A percentile compares a stretch with the other conserved stretches of the same genome.
Evolutionary conservation across 2,329 filamentous ascomycete genomes (phyloP).

Genomic region (Chrysoporthe deuterocubensis): DNA sequence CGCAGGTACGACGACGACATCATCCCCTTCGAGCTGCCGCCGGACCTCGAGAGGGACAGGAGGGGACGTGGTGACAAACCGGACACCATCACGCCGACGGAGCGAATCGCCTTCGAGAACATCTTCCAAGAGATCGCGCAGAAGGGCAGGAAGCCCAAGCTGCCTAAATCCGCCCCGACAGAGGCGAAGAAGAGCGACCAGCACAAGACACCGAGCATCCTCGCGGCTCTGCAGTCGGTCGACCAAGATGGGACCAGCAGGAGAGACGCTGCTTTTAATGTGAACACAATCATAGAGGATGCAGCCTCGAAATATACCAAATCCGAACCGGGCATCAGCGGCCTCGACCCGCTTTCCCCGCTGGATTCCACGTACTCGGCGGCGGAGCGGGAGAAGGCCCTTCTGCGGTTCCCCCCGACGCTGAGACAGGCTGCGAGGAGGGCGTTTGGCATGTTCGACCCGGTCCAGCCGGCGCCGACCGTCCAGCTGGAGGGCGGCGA

Average conservation of each 20-base stretch:
- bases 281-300: conserved; percentile 36
- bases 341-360: conserved; percentile 29
- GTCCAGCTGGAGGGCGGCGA: conserved; percentile 25
- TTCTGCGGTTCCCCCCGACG: conserved; percentile 46
- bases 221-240: conserved; percentile 14
- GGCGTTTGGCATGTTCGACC: conserved; percentile 42
- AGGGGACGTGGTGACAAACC: conserved; percentile 32
- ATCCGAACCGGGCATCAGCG: conserved; percentile 20
- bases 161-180: conserved; percentile 1
- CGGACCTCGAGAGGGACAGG: conserved; percentile 40
- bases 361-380: conserved; percentile 32
- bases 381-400: conserved; percentile 40
- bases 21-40: conserved; percentile 57
- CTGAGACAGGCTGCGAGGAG: conserved; percentile 44
- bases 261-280: conserved; percentile 28
- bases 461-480: conserved; percentile 12
- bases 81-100: conserved; percentile 62
- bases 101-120: conserved; percentile 53
- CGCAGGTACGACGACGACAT: conserved; percentile 36
- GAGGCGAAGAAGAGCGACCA: conserved; percentile 16
- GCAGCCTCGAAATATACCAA: conserved; percentile 30
- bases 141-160: conserved; percentile 32
- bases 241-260: background rate
- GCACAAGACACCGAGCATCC: conserved; percentile 18
- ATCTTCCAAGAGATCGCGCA: conserved; percentile 63